These are phyloP conservation scores for Infundibulicybe gibba DNA, from an alignment of 768 basidiomycete species.

Conservation along the genomic window DNA sequence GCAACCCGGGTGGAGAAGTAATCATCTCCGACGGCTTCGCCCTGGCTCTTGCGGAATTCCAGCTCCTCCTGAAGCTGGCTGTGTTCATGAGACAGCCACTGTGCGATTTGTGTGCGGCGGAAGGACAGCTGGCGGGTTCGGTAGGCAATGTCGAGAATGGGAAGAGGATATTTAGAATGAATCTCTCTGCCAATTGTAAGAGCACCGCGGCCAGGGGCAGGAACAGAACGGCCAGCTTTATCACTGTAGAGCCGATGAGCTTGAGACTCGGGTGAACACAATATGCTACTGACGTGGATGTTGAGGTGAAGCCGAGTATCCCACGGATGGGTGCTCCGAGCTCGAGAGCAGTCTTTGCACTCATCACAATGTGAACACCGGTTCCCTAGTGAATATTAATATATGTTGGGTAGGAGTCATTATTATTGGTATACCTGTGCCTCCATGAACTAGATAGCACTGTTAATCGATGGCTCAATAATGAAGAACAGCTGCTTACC, in stretches of 20 bases:
- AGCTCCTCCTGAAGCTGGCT: conserved; percentile 79
- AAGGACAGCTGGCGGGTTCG: conserved; percentile 92
- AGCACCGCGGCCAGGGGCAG: conserved; percentile 93
- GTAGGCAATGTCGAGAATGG: conserved; percentile 81
- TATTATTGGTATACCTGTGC: conserved; percentile 34
- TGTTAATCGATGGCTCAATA: conserved; percentile 1
- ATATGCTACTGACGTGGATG: conserved; percentile 70
- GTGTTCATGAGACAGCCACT: conserved; percentile 93
- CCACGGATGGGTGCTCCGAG: conserved; percentile 93
- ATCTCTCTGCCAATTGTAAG: conserved; percentile 87
- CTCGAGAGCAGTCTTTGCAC: conserved; percentile 91
- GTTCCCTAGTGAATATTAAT: conserved; percentile 52
- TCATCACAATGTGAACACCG: conserved; percentile 97
- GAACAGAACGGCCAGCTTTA: conserved; percentile 97
- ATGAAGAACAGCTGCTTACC: conserved; percentile 38
- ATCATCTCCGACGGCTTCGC: conserved; percentile 51
- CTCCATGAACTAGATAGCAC: conserved; percentile 80
- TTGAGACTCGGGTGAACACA: neutral
- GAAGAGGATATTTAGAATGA: conserved; percentile 71
- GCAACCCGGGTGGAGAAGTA: conserved; percentile 77
- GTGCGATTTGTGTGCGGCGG: conserved; percentile 91
- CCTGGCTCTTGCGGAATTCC: conserved; percentile 51
- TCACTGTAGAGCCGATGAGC: conserved; percentile 49
- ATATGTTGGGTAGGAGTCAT: neutral
- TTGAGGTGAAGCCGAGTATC: conserved; percentile 93